Conservation (phyloP, 2,329 filamentous ascomycete species). For the Calycina herbarum region DNA sequence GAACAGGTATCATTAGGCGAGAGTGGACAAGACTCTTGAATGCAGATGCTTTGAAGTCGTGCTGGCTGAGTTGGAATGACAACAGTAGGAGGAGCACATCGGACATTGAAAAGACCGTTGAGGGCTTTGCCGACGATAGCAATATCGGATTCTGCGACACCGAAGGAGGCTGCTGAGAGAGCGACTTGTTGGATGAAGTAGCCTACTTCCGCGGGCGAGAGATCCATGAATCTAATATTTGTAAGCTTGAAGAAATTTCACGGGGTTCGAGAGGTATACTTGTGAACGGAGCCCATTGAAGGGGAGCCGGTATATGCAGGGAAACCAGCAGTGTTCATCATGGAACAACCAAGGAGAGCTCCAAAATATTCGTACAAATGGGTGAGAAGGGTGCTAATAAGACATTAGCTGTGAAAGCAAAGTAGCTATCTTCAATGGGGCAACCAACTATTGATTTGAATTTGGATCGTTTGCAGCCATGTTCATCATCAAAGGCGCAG, state of each 20-base stretch:
- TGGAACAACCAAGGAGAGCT: slow-evolving; percentile 54
- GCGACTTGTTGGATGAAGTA: slow-evolving; percentile 63
- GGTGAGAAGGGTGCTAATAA: slow-evolving; percentile 50
- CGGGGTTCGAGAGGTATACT: slow-evolving; percentile 29
- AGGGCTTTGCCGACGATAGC: slow-evolving; percentile 50
- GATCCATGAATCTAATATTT: slow-evolving; percentile 51
- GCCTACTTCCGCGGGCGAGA: slow-evolving; percentile 50
- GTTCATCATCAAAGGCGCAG: slow-evolving; percentile 54
- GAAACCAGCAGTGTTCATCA: slow-evolving; percentile 44
- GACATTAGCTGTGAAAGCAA: slow-evolving; percentile 12
- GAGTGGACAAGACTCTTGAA: slow-evolving; percentile 49
- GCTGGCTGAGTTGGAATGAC: slow-evolving; percentile 47
- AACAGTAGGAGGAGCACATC: slow-evolving; percentile 48
- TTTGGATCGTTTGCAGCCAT: slow-evolving; percentile 50
- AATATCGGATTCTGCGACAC: slow-evolving; percentile 55
- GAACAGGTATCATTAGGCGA: slow-evolving; percentile 48
- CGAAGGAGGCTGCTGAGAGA: slow-evolving; percentile 56
- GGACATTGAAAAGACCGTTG: slow-evolving; percentile 50
- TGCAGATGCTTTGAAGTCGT: slow-evolving; percentile 58
- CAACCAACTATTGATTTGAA: slow-evolving; percentile 55
- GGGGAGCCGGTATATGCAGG: slow-evolving; percentile 48
- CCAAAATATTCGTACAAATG: slow-evolving; percentile 65
- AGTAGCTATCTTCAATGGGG: not conserved
- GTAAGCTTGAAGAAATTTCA: slow-evolving; percentile 12
- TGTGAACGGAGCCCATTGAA: slow-evolving; percentile 55